These are phyloP conservation scores for Cryphonectria parasitica DNA, from an alignment of 2,329 filamentous ascomycete species.

Conservation along the genomic window DNA sequence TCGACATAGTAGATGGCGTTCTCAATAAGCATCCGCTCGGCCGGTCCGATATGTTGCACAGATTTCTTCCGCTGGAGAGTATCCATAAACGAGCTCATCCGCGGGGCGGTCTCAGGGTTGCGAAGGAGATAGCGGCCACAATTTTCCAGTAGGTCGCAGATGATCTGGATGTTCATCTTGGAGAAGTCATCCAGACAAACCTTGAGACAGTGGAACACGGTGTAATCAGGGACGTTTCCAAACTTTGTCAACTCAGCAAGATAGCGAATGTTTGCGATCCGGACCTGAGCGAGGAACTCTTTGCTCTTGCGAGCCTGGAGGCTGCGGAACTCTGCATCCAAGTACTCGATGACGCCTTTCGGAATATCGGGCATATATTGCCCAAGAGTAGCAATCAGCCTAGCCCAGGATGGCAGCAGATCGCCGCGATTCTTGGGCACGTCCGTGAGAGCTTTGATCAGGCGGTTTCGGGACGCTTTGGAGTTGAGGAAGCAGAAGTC, in stretches of 20 bases:
- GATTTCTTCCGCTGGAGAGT: slow-evolving; percentile 95
- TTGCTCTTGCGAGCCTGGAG: slow-evolving; percentile 96
- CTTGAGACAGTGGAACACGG: slow-evolving; percentile 98
- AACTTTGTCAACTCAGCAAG: slow-evolving; percentile 97
- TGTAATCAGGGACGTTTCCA: slow-evolving; percentile 95
- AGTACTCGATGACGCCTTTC: slow-evolving; percentile 85
- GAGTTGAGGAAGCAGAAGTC: slow-evolving; percentile 99
- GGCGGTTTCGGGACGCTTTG: slow-evolving; percentile 91
- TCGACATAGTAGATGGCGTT: slow-evolving; percentile 99
- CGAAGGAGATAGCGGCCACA: slow-evolving; percentile 93
- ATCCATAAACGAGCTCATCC: slow-evolving; percentile 93
- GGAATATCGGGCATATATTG: slow-evolving; percentile 95
- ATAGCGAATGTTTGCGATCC: slow-evolving; percentile 95
- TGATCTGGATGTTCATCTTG: slow-evolving; percentile 98
- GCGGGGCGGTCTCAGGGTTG: slow-evolving; percentile 87
- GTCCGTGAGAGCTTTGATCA: slow-evolving; percentile 91
- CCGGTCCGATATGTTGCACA: slow-evolving; percentile 91
- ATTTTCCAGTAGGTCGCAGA: slow-evolving; percentile 93
- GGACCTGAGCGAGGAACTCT: slow-evolving; percentile 92
- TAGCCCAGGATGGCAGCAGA: slow-evolving; percentile 87
- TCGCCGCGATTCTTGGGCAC: slow-evolving; percentile 93
- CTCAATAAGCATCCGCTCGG: slow-evolving; percentile 97
- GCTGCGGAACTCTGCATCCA: slow-evolving; percentile 96
- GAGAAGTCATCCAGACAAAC: slow-evolving; percentile 98
- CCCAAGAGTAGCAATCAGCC: slow-evolving; percentile 88